A percentile compares a stretch with the other conserved stretches of the same genome.
Conservation (phyloP, 1,284 basidiomycete genomes). For the Cryptococcus sp. region DNA sequence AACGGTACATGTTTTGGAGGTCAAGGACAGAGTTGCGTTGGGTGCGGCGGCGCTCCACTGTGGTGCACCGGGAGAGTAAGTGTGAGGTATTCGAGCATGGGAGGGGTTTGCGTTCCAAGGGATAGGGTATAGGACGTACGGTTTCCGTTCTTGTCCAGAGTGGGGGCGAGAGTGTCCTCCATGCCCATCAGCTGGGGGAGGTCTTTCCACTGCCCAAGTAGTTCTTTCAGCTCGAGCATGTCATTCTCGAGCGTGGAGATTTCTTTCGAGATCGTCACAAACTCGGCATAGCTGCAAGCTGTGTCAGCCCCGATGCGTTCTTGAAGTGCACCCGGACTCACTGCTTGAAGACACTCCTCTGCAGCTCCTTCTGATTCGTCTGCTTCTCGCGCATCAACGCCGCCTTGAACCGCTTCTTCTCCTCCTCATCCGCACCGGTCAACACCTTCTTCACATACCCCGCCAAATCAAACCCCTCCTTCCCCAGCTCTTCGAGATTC, state of each 20-base stretch:
- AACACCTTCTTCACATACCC: conserved; percentile 39
- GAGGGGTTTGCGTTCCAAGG: too few relatives aligned
- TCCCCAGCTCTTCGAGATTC: conserved; percentile 65
- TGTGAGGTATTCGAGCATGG: not conserved
- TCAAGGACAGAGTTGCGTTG: conserved; percentile 88
- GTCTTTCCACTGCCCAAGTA: conserved; percentile 88
- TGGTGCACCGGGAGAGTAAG: conserved; percentile 6
- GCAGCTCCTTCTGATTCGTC: conserved; percentile 49
- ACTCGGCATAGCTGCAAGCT: conserved; percentile 77
- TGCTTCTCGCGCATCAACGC: conserved; percentile 43
- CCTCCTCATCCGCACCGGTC: conserved; percentile 48
- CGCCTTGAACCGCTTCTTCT: conserved; percentile 45
- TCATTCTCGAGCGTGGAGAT: conserved; percentile 95
- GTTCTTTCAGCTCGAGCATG: conserved; percentile 94
- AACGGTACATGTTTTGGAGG: conserved; percentile 86
- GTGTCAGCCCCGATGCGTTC: not conserved
- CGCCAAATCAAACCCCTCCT: conserved; percentile 71
- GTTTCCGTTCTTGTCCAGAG: conserved; percentile 43
- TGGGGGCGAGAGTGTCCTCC: conserved; percentile 58
- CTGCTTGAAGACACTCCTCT: conserved; percentile 87
- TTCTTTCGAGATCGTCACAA: conserved; percentile 94
- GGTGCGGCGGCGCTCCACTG: conserved; percentile 60
- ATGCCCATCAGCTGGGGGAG: conserved; percentile 88
- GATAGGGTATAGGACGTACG: conserved; percentile 18
- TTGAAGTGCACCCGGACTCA: conserved; percentile 47